Conservation (phyloP, 768 basidiomycete species). For the Favolaschia claudopus region DNA sequence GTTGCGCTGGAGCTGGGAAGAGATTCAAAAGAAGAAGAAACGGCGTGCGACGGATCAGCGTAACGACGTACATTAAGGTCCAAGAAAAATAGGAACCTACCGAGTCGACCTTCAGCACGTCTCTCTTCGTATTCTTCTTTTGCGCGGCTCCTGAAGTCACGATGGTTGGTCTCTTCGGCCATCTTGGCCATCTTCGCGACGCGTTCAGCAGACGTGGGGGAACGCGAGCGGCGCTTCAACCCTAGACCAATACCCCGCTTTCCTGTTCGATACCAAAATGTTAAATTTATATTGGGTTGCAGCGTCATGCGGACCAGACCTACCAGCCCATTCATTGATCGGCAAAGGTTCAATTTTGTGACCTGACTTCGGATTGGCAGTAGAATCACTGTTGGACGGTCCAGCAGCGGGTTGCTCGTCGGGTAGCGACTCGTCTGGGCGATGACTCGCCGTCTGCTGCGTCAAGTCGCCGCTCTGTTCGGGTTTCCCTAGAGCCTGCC, state of each 20-base stretch:
- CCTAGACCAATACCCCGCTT: constrained; percentile 78
- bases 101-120: constrained; percentile 74
- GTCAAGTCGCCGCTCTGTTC: constrained; percentile 29
- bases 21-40: constrained; percentile 11
- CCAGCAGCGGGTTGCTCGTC: constrained; percentile 6
- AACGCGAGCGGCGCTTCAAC: constrained; percentile 69
- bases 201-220: constrained; percentile 69
- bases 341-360: constrained; percentile 76
- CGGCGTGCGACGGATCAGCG: neutral
- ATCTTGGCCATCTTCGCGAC: constrained; percentile 76
- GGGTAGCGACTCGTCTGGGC: too few relatives aligned
- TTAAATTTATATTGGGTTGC: neutral
- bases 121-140: constrained; percentile 79
- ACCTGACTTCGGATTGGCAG: constrained; percentile 18
- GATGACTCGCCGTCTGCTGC: too few relatives aligned
- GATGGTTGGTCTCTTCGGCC: constrained; percentile 60
- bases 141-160: constrained; percentile 73
- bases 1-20: constrained; percentile 63
- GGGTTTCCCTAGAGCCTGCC: constrained; percentile 72
- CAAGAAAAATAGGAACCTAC: constrained; percentile 35
- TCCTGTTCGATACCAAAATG: constrained; percentile 51
- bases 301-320: constrained; percentile 31
- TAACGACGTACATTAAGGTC: constrained; percentile 1
- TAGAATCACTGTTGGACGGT: neutral
- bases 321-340: constrained; percentile 84